These are phyloP conservation scores for Auricularia sp. DNA, from an alignment of 768 basidiomycete genomes.

Conservation along the genomic window DNA sequence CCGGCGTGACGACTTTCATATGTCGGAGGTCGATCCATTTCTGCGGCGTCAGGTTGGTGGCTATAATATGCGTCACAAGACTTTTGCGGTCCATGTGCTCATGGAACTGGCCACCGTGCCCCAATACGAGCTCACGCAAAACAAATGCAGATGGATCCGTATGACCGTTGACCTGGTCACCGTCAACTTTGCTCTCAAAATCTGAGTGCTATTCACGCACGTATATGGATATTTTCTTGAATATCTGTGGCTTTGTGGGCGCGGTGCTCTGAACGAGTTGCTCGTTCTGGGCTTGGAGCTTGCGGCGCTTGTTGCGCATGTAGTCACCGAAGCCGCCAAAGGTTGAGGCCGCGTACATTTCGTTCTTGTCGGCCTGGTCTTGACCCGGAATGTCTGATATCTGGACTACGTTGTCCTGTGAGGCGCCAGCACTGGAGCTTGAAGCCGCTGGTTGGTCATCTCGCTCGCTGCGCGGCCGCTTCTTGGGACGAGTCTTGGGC, in stretches of 20 bases:
- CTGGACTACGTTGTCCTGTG: background rate
- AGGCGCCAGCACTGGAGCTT: no score
- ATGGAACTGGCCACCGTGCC: slow-evolving; percentile 74
- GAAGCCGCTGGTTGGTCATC: no score
- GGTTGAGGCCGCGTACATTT: slow-evolving; percentile 62
- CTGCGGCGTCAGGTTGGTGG: slow-evolving; percentile 79
- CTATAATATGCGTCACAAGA: slow-evolving; percentile 80
- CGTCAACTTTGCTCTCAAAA: background rate
- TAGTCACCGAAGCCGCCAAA: slow-evolving; percentile 86
- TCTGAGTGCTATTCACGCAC: slow-evolving; percentile 35
- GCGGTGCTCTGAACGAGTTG: slow-evolving; percentile 20
- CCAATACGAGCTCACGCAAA: slow-evolving; percentile 65
- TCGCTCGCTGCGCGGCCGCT: no score
- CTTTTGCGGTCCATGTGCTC: slow-evolving; percentile 76
- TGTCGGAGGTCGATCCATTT: slow-evolving; percentile 82
- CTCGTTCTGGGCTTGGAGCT: slow-evolving; percentile 73
- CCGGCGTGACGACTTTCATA: slow-evolving; percentile 83
- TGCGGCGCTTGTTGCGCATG: slow-evolving; percentile 83
- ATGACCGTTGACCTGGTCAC: slow-evolving; percentile 73
- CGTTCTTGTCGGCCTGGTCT: slow-evolving; percentile 5
- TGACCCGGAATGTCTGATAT: background rate
- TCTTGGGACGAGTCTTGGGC: no score
- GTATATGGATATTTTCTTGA: slow-evolving; percentile 69
- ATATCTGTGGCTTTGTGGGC: slow-evolving; percentile 38
- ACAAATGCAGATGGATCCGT: slow-evolving; percentile 82